These are phyloP conservation scores for Microcos paniculata DNA, from an alignment of 345 rosid species.

Conservation along the genomic window DNA sequence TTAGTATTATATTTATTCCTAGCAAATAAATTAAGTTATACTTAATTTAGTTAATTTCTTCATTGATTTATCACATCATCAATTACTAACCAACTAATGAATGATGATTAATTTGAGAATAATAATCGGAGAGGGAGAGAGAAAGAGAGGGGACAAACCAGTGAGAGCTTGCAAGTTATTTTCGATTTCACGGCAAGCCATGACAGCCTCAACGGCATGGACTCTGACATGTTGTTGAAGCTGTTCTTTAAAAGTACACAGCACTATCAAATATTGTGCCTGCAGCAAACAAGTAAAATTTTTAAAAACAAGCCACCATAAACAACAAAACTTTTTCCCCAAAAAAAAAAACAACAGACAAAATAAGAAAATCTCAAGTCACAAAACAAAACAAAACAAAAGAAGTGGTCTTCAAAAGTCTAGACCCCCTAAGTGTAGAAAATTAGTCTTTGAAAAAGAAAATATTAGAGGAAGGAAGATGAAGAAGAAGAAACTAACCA, in stretches of 20 bases:
- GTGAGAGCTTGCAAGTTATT: conserved; percentile 88
- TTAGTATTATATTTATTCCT: background rate
- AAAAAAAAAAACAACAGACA: background rate
- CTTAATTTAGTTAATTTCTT: background rate
- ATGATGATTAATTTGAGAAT: background rate
- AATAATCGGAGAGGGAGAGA: background rate
- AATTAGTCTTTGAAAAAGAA: background rate
- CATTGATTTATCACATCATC: background rate
- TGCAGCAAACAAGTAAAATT: conserved; percentile 22
- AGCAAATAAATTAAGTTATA: background rate
- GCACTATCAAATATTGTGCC: conserved; percentile 88
- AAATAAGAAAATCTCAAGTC: background rate
- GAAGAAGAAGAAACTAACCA: conserved; percentile 41
- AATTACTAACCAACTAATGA: background rate
- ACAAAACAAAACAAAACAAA: background rate
- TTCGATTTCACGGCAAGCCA: conserved; percentile 98
- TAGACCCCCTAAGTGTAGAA: background rate
- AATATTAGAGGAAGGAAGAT: background rate
- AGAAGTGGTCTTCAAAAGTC: background rate
- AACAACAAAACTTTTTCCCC: background rate
- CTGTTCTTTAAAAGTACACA: conserved; percentile 96
- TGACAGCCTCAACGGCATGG: conserved; percentile 97
- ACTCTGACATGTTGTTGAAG: conserved; percentile 98
- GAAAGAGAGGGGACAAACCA: conserved; percentile 41
- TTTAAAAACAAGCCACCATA: background rate